Percentiles rank a stretch among this genome's conserved stretches.
Conservation (phyloP, 2,329 filamentous ascomycete species). For the Hypoxylon sp. region DNA sequence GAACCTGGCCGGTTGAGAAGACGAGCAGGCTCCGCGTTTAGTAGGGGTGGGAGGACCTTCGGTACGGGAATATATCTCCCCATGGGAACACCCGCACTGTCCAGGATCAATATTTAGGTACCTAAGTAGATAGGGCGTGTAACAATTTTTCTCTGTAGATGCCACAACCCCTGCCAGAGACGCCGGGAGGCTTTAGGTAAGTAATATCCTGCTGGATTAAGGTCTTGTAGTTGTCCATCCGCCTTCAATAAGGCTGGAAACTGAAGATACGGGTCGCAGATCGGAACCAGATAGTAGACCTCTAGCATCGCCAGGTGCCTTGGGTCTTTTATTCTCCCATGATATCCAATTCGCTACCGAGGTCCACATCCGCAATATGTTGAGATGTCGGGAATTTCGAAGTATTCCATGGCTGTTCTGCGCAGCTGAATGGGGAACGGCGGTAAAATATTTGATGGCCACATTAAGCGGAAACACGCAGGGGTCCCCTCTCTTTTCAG, state of each 20-base stretch:
- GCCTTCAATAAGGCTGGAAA: constrained; percentile 37
- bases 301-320: constrained; percentile 35
- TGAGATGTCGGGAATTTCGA: constrained; percentile 38
- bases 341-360: constrained; percentile 46
- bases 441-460: constrained; percentile 48
- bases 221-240: constrained; percentile 29
- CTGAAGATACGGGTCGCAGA: constrained; percentile 29
- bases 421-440: constrained; percentile 43
- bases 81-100: constrained; percentile 22
- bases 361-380: constrained; percentile 40
- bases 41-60: constrained; percentile 20
- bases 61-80: constrained; percentile 36
- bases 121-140: constrained; percentile 19
- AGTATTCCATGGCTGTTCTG: constrained; percentile 41
- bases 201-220: constrained; percentile 34
- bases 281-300: constrained; percentile 34
- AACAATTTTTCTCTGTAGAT: constrained; percentile 9
- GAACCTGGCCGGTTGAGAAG: constrained; percentile 20
- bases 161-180: constrained; percentile 14
- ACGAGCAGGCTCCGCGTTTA: constrained; percentile 13
- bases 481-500: constrained; percentile 44
- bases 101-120: constrained; percentile 18
- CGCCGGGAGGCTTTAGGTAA: constrained; percentile 19
- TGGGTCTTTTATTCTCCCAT: constrained; percentile 41
- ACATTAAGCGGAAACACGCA: constrained; percentile 48